phyloP scores from a whole-genome alignment of 331 rosid genomes.

The Rosa hybrid region DNA sequence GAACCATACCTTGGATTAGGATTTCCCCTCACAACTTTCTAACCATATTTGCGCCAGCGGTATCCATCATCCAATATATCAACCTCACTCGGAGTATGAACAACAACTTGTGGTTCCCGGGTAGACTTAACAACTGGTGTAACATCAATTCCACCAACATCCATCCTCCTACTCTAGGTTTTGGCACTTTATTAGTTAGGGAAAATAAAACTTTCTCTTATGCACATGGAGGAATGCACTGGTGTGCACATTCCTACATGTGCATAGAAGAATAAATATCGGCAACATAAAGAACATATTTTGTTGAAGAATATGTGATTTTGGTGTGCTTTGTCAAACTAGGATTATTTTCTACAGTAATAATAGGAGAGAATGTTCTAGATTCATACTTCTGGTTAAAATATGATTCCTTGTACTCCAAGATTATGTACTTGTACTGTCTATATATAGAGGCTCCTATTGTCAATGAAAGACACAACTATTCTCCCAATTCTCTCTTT shows the following conservation, averaged over 20 bases:
- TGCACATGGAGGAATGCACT: not conserved
- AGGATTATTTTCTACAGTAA: no score
- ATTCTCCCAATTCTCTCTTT: no score
- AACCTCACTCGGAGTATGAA: slow-evolving; percentile 94
- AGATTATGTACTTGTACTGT: no score
- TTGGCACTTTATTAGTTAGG: slow-evolving; percentile 21
- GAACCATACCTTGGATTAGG: slow-evolving; percentile 88
- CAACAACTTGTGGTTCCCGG: slow-evolving; percentile 96
- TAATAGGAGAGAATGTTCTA: no score
- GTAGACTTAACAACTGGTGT: slow-evolving; percentile 86
- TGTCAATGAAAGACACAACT: no score
- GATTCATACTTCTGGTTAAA: no score
- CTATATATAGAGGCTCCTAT: no score
- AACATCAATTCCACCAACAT: slow-evolving; percentile 60
- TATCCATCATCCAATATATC: slow-evolving; percentile 99
- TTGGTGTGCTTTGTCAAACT: no score
- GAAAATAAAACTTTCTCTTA: not conserved
- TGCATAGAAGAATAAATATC: not conserved
- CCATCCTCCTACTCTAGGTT: slow-evolving; percentile 74
- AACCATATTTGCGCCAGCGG: slow-evolving; percentile 99
- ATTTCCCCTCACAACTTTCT: slow-evolving; percentile 98
- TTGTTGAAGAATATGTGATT: no score
- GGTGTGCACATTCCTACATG: not conserved
- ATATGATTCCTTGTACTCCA: no score
- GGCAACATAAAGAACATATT: not conserved